Evolutionary conservation across 176 grass and related monocot genomes (phyloP).

Genomic region (Pontederia crassipes): DNA sequence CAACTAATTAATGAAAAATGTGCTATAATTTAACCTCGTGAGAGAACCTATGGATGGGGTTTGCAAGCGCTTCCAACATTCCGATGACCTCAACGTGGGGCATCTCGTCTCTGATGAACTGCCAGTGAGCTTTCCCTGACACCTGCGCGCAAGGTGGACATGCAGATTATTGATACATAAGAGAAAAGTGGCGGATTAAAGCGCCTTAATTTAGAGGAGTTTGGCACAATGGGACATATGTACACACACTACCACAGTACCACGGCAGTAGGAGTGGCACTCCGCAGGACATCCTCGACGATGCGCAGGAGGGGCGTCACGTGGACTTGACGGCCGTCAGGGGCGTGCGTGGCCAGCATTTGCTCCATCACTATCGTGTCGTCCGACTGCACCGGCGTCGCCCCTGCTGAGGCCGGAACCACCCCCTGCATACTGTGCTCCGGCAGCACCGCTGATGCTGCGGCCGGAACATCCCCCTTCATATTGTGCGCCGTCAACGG

Average conservation of each 20-base stretch:
- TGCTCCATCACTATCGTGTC: slow-evolving; percentile 30
- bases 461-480: not conserved
- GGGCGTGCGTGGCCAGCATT: slow-evolving; percentile 26
- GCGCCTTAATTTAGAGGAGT: not conserved
- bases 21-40: slow-evolving; percentile 23
- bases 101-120: slow-evolving; percentile 22
- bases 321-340: slow-evolving; percentile 25
- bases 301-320: slow-evolving; percentile 26
- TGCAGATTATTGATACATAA: not conserved
- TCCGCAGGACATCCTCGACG: slow-evolving; percentile 26
- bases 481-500: no score
- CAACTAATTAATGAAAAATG: not conserved
- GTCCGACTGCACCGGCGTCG: slow-evolving; percentile 18
- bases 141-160: not conserved
- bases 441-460: not conserved
- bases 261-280: slow-evolving; percentile 21
- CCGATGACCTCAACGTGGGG: slow-evolving; percentile 12
- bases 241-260: no score
- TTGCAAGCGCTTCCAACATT: slow-evolving; percentile 28
- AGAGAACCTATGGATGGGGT: slow-evolving; percentile 33
- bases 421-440: no score
- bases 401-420: not conserved
- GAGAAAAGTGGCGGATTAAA: not conserved
- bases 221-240: not conserved
- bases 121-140: slow-evolving; percentile 6